These are phyloP conservation scores for Claviceps sp. DNA, from an alignment of 2,329 filamentous ascomycete genomes.

Conservation along the genomic window DNA sequence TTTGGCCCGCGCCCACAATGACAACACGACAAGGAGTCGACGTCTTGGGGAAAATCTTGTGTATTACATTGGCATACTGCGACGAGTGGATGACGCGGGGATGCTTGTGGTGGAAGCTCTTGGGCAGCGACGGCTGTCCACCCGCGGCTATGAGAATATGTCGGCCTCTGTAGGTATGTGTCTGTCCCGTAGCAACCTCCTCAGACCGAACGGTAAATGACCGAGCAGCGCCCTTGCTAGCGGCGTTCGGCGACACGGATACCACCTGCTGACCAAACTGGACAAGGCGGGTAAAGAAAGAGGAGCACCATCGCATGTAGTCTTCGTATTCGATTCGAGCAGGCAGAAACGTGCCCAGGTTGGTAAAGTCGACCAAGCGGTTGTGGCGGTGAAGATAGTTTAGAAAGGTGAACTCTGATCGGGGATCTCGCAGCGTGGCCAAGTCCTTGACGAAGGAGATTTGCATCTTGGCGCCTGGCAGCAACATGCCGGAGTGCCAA, in stretches of 20 bases:
- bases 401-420: slow-evolving; percentile 85
- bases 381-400: slow-evolving; percentile 79
- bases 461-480: slow-evolving; percentile 90
- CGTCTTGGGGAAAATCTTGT: slow-evolving; percentile 42
- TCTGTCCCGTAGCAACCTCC: slow-evolving; percentile 42
- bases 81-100: slow-evolving; percentile 78
- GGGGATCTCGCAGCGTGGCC: slow-evolving; percentile 75
- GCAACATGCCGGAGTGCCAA: slow-evolving; percentile 93
- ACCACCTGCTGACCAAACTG: slow-evolving; percentile 68
- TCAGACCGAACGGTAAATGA: slow-evolving; percentile 56
- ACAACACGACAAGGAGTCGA: slow-evolving; percentile 57
- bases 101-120: slow-evolving; percentile 53
- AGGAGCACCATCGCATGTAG: slow-evolving; percentile 86
- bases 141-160: slow-evolving; percentile 51
- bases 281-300: slow-evolving; percentile 60
- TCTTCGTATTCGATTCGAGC: slow-evolving; percentile 84
- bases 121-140: slow-evolving; percentile 55
- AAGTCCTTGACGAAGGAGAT: slow-evolving; percentile 97
- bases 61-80: slow-evolving; percentile 58
- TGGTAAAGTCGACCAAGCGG: slow-evolving; percentile 81
- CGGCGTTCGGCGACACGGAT: slow-evolving; percentile 47
- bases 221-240: slow-evolving; percentile 33
- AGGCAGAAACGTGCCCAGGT: slow-evolving; percentile 78
- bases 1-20: slow-evolving; percentile 81
- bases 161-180: slow-evolving; percentile 40